Evolutionary conservation across 2,329 filamentous ascomycete genomes (phyloP), one percentile per base, ranked within the genome.

Genomic region (Fusarium siculi): DNA sequence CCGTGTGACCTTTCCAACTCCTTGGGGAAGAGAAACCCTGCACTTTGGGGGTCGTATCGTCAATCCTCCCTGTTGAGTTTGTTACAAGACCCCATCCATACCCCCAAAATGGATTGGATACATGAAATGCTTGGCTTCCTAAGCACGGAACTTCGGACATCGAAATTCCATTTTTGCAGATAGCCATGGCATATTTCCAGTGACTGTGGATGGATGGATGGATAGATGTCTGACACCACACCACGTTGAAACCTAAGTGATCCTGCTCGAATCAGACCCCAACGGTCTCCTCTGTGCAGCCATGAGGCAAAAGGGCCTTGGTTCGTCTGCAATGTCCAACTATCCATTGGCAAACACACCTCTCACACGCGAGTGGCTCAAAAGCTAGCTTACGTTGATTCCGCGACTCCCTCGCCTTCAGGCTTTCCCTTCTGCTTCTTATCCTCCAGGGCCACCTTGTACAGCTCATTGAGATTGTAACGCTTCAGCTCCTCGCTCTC

Each of bases 381-480:
- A 42, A 68, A 52, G 32, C n/a, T 52, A 36, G 56, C 56, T 64
- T 75, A 77, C 49, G 70, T 67, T 60, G 67, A 77, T 59, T 50
- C 53, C 66, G 63, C 67, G 40, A 55, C 60, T 65, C 52, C 64
- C 64, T 78, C 66, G 55, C 55, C 47, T 68, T 64, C 39, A 23
- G 57, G 64, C 54, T 76, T 66, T 55, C 57, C 39, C 67, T 69
- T 71, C 64, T 74, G 40, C 60, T 61, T 53, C 53, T 61, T 73
- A 39, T 70, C 60, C 32, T 71, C 70, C 43, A 68, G 68, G n/a
- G 56, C 61, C 63, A 77, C 67, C 63, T 85, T 85, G 79, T 93
- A 93, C 30, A 96, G 87, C 80, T 94, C 93, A 63, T 92, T 90
- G 43, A 97, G 82, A 80, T 96, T 96, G 83, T 91, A 96, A 74